Conservation (phyloP, 345 rosid genomes). For the Lepidium didymum region DNA sequence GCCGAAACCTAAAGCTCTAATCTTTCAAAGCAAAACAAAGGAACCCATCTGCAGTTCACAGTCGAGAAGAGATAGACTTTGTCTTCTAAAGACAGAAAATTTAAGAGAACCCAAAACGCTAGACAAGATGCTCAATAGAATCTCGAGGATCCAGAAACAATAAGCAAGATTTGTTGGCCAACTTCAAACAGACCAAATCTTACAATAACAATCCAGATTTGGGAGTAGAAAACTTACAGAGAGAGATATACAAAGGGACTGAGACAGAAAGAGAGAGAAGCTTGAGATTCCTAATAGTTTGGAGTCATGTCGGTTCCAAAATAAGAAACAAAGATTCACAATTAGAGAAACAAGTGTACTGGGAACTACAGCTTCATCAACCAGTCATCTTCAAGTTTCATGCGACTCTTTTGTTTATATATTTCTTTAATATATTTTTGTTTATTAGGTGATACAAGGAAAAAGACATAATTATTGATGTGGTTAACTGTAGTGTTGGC, state of each 20-base stretch:
- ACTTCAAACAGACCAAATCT: constrained; percentile 7
- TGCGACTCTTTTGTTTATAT: constrained; percentile 23
- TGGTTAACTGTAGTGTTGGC: constrained; percentile 24
- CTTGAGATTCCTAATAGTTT: constrained; percentile 25
- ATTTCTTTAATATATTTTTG: neutral
- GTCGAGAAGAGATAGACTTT: neutral
- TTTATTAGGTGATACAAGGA: constrained; percentile 2
- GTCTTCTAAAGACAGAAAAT: neutral
- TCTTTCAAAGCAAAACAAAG: neutral
- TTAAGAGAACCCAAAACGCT: neutral
- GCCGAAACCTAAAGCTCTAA: neutral
- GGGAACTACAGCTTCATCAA: constrained; percentile 25
- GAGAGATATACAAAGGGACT: neutral
- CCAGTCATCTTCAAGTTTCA: constrained; percentile 60
- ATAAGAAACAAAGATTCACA: constrained; percentile 33
- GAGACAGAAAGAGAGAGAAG: neutral
- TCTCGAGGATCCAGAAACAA: neutral
- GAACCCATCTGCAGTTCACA: neutral
- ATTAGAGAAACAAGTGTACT: constrained; percentile 16
- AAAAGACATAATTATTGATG: constrained; percentile 20
- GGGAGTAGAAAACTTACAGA: neutral
- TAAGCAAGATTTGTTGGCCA: neutral
- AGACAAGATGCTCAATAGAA: neutral
- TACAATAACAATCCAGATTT: neutral
- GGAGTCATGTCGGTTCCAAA: constrained; percentile 68